Evolutionary conservation across 257 asterid genomes (phyloP).

Genomic region (Eucommia ulmoides): DNA sequence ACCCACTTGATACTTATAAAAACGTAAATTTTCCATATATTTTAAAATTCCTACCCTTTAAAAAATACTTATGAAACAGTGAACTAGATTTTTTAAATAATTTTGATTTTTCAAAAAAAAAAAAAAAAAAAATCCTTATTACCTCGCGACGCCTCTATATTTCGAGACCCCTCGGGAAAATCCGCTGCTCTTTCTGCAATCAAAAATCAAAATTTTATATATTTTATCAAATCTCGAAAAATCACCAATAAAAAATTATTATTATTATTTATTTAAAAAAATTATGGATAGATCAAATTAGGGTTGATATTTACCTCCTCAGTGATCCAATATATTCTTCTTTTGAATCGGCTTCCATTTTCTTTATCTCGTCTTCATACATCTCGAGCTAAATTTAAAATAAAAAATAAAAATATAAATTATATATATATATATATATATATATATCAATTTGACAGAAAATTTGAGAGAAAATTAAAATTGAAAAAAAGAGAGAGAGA

Average conservation of each 20-base stretch:
- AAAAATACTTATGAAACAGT: too few relatives aligned
- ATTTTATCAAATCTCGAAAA: too few relatives aligned
- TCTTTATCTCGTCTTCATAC: slow-evolving; percentile 58
- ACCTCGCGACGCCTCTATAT: slow-evolving; percentile 98
- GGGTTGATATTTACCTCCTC: slow-evolving; percentile 40
- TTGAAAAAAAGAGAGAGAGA: too few relatives aligned
- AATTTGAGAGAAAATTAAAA: too few relatives aligned
- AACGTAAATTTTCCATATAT: too few relatives aligned
- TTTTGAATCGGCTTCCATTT: slow-evolving; percentile 74
- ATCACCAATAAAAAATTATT: too few relatives aligned
- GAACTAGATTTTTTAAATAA: not conserved
- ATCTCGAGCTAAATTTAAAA: slow-evolving; percentile 26
- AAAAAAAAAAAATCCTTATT: not conserved
- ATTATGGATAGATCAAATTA: too few relatives aligned
- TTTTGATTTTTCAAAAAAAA: not conserved
- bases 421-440: too few relatives aligned
- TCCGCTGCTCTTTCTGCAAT: slow-evolving; percentile 83
- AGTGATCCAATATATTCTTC: slow-evolving; percentile 89
- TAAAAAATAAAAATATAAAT: not conserved
- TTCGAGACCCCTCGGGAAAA: slow-evolving; percentile 96
- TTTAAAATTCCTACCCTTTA: too few relatives aligned
- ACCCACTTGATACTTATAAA: too few relatives aligned
- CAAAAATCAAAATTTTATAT: not conserved
- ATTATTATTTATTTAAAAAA: too few relatives aligned
- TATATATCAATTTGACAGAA: not conserved